Percentiles rank a stretch among this genome's conserved stretches.
Conservation (phyloP, 345 rosid species). For the Erysimum cheiranthoides region DNA sequence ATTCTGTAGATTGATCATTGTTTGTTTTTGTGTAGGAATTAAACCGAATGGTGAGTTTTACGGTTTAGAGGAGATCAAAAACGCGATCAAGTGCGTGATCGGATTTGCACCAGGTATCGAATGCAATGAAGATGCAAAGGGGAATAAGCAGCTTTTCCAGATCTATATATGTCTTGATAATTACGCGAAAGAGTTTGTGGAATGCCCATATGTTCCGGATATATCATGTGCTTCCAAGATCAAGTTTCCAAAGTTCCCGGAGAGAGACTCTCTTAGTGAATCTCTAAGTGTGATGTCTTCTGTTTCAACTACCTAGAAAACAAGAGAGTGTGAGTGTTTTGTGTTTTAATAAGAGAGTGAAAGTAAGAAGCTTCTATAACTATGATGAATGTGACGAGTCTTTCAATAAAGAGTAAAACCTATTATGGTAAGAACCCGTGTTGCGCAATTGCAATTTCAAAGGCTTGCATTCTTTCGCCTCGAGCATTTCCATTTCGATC, state of each 20-base stretch:
- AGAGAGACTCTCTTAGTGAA: constrained; percentile 11
- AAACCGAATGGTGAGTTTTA: constrained; percentile 65
- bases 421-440: constrained; percentile 76
- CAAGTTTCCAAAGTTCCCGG: constrained; percentile 62
- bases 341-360: constrained; percentile 31
- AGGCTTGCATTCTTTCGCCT: constrained; percentile 84
- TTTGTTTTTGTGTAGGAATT: constrained; percentile 52
- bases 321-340: neutral
- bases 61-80: constrained; percentile 52
- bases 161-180: constrained; percentile 73
- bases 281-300: constrained; percentile 22
- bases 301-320: constrained; percentile 32
- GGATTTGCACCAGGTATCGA: constrained; percentile 68
- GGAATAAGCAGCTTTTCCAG: constrained; percentile 68
- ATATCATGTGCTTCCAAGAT: constrained; percentile 58
- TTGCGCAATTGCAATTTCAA: constrained; percentile 68
- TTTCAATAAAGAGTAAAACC: constrained; percentile 26
- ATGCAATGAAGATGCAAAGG: constrained; percentile 63
- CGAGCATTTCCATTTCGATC: constrained; percentile 80
- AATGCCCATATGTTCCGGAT: constrained; percentile 64
- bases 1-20: neutral
- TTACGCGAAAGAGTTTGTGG: constrained; percentile 59
- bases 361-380: constrained; percentile 10
- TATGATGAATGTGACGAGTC: constrained; percentile 3
- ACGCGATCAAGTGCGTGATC: constrained; percentile 55